Evolutionary conservation across 73 alveolate species (phyloP).

Genomic region (Vitrella brassicaformis): DNA sequence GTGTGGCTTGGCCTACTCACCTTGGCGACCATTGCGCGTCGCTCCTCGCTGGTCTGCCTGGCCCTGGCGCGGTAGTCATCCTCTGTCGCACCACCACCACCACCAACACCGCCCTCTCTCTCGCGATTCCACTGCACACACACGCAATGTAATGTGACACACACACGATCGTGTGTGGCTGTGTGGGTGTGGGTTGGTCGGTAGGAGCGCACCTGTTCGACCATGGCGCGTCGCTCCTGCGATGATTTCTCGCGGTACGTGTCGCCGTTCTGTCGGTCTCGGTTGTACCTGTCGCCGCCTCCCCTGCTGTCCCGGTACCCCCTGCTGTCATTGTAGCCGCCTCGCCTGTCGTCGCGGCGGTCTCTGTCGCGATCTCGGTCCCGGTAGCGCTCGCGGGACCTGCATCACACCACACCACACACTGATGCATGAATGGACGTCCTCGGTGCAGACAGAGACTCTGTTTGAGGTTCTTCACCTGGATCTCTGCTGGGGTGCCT

Average conservation of each 20-base stretch:
- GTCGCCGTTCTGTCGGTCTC: no score
- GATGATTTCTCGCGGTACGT: no score
- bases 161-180: background rate
- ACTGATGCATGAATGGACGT: background rate
- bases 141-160: background rate
- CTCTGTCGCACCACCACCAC: background rate
- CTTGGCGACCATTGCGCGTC: background rate
- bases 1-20: background rate
- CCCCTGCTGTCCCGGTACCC: no score
- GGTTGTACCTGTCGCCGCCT: no score
- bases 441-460: background rate
- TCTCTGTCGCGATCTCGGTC: background rate
- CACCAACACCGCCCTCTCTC: background rate
- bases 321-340: background rate
- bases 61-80: background rate
- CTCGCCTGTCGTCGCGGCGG: background rate
- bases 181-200: background rate
- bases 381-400: background rate
- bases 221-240: background rate
- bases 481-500: no score
- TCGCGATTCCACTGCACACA: background rate
- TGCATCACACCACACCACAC: background rate
- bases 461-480: no score
- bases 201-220: background rate
- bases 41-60: background rate